Evolutionary conservation across 164 flowering plant species (phyloP).

Genomic region (Berberis vulgaris): DNA sequence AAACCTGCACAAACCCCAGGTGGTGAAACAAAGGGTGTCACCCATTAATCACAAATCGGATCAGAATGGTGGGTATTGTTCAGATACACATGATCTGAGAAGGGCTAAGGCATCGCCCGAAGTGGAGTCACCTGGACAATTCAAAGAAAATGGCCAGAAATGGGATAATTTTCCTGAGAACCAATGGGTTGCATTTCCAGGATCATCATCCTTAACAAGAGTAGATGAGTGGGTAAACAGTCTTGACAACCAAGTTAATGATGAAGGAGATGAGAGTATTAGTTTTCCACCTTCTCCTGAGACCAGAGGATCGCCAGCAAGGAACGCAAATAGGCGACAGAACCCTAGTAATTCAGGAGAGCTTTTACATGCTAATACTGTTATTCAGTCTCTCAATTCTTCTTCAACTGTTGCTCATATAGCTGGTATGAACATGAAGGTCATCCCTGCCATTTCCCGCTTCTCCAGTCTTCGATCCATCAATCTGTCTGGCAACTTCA

Average conservation of each 20-base stretch:
- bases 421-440: conserved; percentile 61
- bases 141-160: conserved; percentile 15
- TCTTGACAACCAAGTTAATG: conserved; percentile 33
- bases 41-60: conserved; percentile 17
- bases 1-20: conserved; percentile 37
- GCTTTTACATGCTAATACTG: conserved; percentile 52
- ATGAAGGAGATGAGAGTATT: conserved; percentile 20
- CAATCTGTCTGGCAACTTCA: conserved; percentile 69
- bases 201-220: conserved; percentile 51
- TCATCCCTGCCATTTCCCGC: conserved; percentile 48
- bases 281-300: conserved; percentile 53
- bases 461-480: conserved; percentile 68
- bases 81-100: conserved; percentile 69
- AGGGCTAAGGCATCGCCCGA: conserved; percentile 15
- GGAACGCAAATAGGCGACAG: conserved; percentile 15
- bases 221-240: conserved; percentile 80
- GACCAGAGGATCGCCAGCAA: conserved; percentile 10
- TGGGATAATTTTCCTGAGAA: conserved; percentile 48
- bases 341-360: conserved; percentile 40
- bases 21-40: conserved; percentile 13
- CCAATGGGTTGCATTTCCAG: conserved; percentile 88
- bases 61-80: conserved; percentile 69
- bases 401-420: conserved; percentile 78
- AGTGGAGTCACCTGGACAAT: conserved; percentile 39
- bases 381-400: conserved; percentile 67